Base-by-base conservation (phyloP, 176 grass and related monocot species). In the Triticum turgidum region DNA sequence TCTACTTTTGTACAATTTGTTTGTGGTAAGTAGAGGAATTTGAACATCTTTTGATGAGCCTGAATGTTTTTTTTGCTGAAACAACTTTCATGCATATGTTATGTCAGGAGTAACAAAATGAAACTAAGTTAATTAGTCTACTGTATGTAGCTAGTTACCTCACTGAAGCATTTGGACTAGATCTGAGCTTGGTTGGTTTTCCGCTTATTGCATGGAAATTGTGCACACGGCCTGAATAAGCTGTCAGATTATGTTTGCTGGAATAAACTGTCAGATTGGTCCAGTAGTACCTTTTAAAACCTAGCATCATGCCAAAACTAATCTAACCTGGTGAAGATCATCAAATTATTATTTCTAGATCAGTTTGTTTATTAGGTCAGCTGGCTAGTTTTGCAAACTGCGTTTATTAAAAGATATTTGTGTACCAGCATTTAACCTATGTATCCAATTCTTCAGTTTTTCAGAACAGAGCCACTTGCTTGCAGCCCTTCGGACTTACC, bases 401-500 rank as follows among this genome's bases (percentile, higher is more conserved):
- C 41, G 9, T 9, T 61, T 51, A 76, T 39, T 75, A 11, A 75
- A 9, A 80, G 32, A 69, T 69, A 12, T 63, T 74, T 79, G 30
- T 35, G 66, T 15, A 10, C 5, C 17, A 56, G 5, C n/a, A 84
- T 42, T 75, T 61, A 88, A 61, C 38, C 6, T 61, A n/a, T 83
- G 30, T 34, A 86, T 71, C 51, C 7, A 41, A 80, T 73, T 64
- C 9, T 91, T 84, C n/a, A 94, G 95, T 97, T 94, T 90, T 97
- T 97, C 82, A 90, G 82, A 72, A 79, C 80, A 65, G 87, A 79
- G 39, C 92, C 92, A 77, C 69, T 94, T 74, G 82, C 89, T 35
- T 97, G 90, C 84, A 90, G 92, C 77, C 92, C 90, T 80, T 88
- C 91, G 18, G 84, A 82, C 79, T 88, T 97, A 86, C 95, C 95